Conservation (phyloP, 345 rosid genomes). For the Garcia nutans region DNA sequence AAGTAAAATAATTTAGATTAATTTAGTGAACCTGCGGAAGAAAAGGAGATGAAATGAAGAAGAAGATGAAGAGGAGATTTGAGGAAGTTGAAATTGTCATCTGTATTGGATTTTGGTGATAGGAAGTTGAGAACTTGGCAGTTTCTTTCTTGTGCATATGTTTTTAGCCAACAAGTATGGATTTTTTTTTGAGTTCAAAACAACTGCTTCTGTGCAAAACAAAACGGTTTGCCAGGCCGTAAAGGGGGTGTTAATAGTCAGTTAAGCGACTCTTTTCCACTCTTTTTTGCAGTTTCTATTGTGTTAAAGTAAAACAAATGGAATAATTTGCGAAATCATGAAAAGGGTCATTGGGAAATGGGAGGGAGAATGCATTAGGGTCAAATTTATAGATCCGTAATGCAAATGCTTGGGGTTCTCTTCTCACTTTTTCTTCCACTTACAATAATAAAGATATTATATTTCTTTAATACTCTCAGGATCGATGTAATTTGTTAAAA, state of each 20-base stretch:
- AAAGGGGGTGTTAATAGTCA: background rate
- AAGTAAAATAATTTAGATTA: background rate
- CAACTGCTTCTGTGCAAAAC: conserved; percentile 2
- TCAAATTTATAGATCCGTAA: too few species aligned
- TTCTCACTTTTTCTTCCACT: too few species aligned
- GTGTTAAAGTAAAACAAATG: background rate
- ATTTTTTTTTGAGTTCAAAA: background rate
- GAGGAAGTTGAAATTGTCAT: conserved; percentile 21
- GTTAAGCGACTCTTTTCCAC: background rate
- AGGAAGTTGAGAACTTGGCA: background rate
- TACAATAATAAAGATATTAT: too few species aligned
- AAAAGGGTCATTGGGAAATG: background rate
- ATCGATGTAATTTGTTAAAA: too few species aligned
- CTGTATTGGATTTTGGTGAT: background rate
- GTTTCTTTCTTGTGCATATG: background rate
- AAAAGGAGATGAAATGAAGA: background rate
- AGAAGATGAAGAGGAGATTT: background rate
- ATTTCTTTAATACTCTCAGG: too few species aligned
- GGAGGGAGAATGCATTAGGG: background rate
- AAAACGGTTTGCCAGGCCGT: conserved; percentile 12
- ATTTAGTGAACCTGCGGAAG: conserved; percentile 14
- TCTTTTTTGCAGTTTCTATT: background rate
- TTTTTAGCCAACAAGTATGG: conserved; percentile 10
- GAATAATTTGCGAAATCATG: background rate
- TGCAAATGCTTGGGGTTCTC: too few species aligned